Base-by-base conservation (phyloP, 1,284 basidiomycete species). In the Spongispora temasekensis region DNA sequence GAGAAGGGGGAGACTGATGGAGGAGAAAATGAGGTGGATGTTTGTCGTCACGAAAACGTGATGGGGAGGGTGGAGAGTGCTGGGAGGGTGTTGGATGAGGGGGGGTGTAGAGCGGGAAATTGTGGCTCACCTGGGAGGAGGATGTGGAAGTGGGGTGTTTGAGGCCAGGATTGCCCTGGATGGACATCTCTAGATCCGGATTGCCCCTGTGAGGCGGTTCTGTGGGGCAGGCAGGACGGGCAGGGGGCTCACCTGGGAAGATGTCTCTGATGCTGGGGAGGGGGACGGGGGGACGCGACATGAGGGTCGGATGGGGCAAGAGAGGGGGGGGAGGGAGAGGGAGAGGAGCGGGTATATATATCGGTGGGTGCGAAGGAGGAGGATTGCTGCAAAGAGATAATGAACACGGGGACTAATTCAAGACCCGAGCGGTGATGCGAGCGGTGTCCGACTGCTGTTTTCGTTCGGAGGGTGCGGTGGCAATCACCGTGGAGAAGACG, bases 241-340 rank as follows among this genome's bases (percentile, higher is more conserved):
- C 15, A 4, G 23, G 2, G 23, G 15, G 52, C 76, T 37, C 66
- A 81, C 83, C 84, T 51, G 84, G 83, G 64, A 85, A 85, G 77
- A 85, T 81, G 57, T 83, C 84, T 21, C 81, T 77, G 52, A 85
- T 85, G 65, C 82, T 81, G 19, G 84, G 83, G 48, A 85, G 73
- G 4, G 78, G 77, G 8, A 81, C 70, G 19, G 72, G 59, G 3
- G 65, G 62, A 32, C 69, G 71, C 35, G 72, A 61, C 70, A 71
- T 74, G 48, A 21, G 21, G 17, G 25, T n/a, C 4, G 50, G 53
- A 15, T 15, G 46, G 40, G 10, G 19, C n/a, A n/a, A 6, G 17
- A 19, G 23, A 53, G 46, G 46, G 46, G 27, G 53, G 35, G n/a
- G 35, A n/a, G 10, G 27, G 10, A 17, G 23, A 21, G 50, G 50